These are phyloP conservation scores for Lactuca saligna DNA, from an alignment of 129 eudicot genomes.

Conservation along the genomic window DNA sequence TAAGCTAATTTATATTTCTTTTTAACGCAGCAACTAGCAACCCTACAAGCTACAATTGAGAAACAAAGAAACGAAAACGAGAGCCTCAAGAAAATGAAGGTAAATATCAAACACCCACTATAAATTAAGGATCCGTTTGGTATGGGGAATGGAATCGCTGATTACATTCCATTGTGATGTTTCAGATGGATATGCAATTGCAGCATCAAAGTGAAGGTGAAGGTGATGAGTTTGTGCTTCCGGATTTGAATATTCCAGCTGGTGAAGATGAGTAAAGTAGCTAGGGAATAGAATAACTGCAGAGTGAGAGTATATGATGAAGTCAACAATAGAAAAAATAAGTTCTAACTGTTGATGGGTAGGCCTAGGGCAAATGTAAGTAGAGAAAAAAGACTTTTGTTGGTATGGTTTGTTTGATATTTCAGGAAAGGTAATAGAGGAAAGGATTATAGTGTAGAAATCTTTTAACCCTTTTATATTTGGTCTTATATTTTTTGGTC, in stretches of 20 bases:
- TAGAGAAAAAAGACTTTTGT: conserved; percentile 17
- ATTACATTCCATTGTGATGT: conserved; percentile 4
- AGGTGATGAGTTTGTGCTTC: conserved; percentile 24
- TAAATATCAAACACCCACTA: conserved; percentile 15
- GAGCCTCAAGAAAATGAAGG: conserved; percentile 42
- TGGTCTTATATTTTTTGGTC: conserved; percentile 27
- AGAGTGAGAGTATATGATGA: conserved; percentile 25
- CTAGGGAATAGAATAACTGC: conserved; percentile 31
- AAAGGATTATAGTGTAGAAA: conserved; percentile 32
- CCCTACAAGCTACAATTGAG: conserved; percentile 26
- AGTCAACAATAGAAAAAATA: conserved; percentile 33
- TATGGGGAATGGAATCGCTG: neutral
- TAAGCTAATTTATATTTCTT: neutral
- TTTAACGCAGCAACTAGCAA: conserved; percentile 34
- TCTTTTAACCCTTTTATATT: conserved; percentile 23
- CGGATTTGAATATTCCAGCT: conserved; percentile 36
- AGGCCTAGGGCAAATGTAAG: conserved; percentile 26
- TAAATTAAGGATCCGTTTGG: neutral
- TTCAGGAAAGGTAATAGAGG: conserved; percentile 16
- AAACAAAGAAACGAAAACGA: conserved; percentile 35
- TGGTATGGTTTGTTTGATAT: conserved; percentile 13
- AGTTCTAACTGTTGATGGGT: conserved; percentile 38
- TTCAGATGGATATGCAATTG: conserved; percentile 24
- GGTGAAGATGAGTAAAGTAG: conserved; percentile 31
- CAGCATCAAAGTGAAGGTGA: neutral